Evolutionary conservation across 2,329 filamentous ascomycete species (phyloP).

Genomic region (Monosporascus sp.): DNA sequence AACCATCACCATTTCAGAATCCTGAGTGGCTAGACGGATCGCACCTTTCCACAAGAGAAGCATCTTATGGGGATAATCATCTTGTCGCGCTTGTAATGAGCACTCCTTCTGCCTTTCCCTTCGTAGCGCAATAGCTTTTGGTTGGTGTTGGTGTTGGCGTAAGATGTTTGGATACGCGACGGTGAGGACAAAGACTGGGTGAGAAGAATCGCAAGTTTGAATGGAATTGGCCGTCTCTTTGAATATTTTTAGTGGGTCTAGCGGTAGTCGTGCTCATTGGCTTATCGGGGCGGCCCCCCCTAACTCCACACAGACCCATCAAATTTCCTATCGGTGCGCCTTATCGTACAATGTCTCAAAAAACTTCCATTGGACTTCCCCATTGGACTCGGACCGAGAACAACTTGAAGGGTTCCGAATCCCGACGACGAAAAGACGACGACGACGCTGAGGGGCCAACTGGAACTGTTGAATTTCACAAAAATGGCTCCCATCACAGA

Average conservation of each 20-base stretch:
- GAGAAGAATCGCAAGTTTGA: too few species aligned
- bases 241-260: background rate
- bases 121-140: too few species aligned
- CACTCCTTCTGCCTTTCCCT: slow-evolving; percentile 6
- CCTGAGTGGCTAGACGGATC: slow-evolving; percentile 11
- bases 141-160: too few species aligned
- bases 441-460: too few species aligned
- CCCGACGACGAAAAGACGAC: too few species aligned
- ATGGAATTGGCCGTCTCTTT: background rate
- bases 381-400: slow-evolving; percentile 12
- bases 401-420: too few species aligned
- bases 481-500: slow-evolving; percentile 20
- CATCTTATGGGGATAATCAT: slow-evolving; percentile 99
- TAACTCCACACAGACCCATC: too few species aligned
- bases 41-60: slow-evolving; percentile 98
- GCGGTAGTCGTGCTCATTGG: background rate
- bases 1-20: slow-evolving; percentile 1
- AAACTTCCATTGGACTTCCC: slow-evolving; percentile 15
- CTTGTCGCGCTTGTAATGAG: slow-evolving; percentile 30
- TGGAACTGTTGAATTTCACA: too few species aligned
- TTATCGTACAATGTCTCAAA: slow-evolving; percentile 21
- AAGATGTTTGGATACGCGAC: too few species aligned
- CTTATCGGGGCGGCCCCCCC: too few species aligned
- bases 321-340: slow-evolving; percentile 19
- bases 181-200: slow-evolving; percentile 6